Percentiles rank a stretch among this genome's conserved stretches.
Conservation (phyloP, 2,329 filamentous ascomycete species). For the Neofusicoccum kwambonambiense region DNA sequence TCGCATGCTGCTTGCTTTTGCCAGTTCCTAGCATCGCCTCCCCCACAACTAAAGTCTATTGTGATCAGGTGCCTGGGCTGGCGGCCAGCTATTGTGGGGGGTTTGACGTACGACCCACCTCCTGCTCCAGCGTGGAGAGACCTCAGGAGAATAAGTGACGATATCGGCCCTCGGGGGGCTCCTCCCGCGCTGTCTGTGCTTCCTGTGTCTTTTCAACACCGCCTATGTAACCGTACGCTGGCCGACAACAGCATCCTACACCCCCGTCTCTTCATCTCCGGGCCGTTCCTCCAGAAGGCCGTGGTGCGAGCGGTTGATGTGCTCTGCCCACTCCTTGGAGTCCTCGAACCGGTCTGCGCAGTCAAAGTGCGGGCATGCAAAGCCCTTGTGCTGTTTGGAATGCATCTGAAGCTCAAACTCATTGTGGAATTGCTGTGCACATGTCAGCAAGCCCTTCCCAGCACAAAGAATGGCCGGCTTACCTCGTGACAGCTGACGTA, state of each 20-base stretch:
- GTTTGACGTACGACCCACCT: constrained; percentile 9
- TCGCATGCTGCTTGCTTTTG: not conserved
- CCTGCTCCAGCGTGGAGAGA: constrained; percentile 1
- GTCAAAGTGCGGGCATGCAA: constrained; percentile 25
- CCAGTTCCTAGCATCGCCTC: constrained; percentile 5
- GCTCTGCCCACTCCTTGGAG: constrained; percentile 24
- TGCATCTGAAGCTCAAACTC: constrained; percentile 20
- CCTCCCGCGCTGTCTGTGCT: not conserved
- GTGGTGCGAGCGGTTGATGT: constrained; percentile 27
- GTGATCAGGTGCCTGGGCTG: constrained; percentile 11
- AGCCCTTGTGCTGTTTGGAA: constrained; percentile 18
- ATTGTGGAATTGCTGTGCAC: constrained; percentile 22
- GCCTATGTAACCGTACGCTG: not conserved
- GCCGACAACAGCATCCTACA: not conserved
- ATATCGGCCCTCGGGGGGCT: not conserved
- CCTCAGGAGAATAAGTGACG: not conserved
- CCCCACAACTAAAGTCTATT: constrained; percentile 1
- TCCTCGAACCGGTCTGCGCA: constrained; percentile 24
- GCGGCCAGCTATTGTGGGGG: constrained; percentile 5
- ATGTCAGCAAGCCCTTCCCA: constrained; percentile 9
- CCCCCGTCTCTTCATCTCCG: not conserved
- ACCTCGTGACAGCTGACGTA: constrained; percentile 27
- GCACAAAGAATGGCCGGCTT: not conserved
- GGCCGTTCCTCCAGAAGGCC: constrained; percentile 22
- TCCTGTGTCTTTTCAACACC: not conserved